Conservation (phyloP, 164 flowering plant genomes). For the Echeveria elegans region DNA sequence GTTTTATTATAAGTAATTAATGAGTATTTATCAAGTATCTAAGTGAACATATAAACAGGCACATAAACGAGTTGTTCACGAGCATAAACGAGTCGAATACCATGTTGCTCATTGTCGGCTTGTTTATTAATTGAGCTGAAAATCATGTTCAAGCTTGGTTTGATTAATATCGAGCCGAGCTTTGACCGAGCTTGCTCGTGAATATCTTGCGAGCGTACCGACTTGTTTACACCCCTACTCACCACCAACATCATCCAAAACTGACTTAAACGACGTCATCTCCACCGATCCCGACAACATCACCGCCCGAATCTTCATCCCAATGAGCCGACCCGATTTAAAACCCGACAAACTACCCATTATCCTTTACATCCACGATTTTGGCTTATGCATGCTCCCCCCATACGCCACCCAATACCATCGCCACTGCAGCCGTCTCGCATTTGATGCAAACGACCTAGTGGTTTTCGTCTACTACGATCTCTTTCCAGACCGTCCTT, state of each 20-base stretch:
- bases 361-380: slow-evolving; percentile 31
- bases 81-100: too few species aligned
- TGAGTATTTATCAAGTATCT: too few species aligned
- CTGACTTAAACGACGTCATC: slow-evolving; percentile 25
- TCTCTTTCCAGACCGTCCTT: slow-evolving; percentile 34
- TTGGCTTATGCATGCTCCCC: slow-evolving; percentile 24
- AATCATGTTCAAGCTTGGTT: too few species aligned
- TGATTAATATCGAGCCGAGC: too few species aligned
- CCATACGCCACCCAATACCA: slow-evolving; percentile 19
- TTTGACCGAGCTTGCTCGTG: too few species aligned
- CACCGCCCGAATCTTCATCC: slow-evolving; percentile 33
- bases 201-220: too few species aligned
- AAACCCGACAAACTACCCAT: slow-evolving; percentile 23
- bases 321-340: not conserved
- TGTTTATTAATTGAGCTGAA: too few species aligned
- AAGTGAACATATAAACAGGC: too few species aligned
- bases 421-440: slow-evolving; percentile 15
- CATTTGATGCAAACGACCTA: slow-evolving; percentile 18
- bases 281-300: slow-evolving; percentile 12
- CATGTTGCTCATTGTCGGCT: too few species aligned
- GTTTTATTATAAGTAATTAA: too few species aligned
- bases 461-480: slow-evolving; percentile 32
- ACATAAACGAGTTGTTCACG: too few species aligned
- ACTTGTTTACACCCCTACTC: too few species aligned
- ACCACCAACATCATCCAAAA: slow-evolving; percentile 17